Evolutionary conservation across 2,329 filamentous ascomycete genomes (phyloP).

Genomic region (Taxawa tesnikishii): DNA sequence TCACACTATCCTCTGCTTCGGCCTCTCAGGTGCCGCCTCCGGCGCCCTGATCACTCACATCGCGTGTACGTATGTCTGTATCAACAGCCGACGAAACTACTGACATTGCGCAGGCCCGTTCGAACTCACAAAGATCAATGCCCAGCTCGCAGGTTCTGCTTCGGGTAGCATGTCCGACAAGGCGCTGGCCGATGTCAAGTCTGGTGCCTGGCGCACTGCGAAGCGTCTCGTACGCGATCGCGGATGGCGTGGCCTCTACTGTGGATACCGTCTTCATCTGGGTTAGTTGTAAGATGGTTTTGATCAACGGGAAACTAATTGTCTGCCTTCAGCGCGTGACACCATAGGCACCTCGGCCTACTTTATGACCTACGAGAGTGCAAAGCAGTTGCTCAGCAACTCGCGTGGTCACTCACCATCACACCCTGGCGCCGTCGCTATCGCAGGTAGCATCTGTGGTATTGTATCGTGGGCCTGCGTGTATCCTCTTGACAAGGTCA

Average conservation of each 20-base stretch:
- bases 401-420: constrained; percentile 62
- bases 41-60: constrained; percentile 70
- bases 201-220: constrained; percentile 42
- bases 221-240: constrained; percentile 65
- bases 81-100: too few relatives aligned
- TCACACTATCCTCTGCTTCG: constrained; percentile 65
- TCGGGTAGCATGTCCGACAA: constrained; percentile 24
- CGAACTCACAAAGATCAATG: constrained; percentile 79
- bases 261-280: constrained; percentile 66
- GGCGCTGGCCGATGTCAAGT: constrained; percentile 9
- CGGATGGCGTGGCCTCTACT: constrained; percentile 63
- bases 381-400: constrained; percentile 69
- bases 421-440: constrained; percentile 64
- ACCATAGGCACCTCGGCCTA: constrained; percentile 76
- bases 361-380: constrained; percentile 81
- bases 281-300: too few relatives aligned
- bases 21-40: constrained; percentile 63
- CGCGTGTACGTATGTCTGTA: constrained; percentile 48
- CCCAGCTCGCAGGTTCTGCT: constrained; percentile 71
- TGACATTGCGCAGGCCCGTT: constrained; percentile 59
- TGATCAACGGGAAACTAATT: too few relatives aligned
- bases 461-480: constrained; percentile 76
- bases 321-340: constrained; percentile 64
- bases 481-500: constrained; percentile 63
- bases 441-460: constrained; percentile 69